Percentiles rank a stretch among this genome's conserved stretches.
Conservation (phyloP, 768 basidiomycete genomes). For the Gloeostereum incarnatum region DNA sequence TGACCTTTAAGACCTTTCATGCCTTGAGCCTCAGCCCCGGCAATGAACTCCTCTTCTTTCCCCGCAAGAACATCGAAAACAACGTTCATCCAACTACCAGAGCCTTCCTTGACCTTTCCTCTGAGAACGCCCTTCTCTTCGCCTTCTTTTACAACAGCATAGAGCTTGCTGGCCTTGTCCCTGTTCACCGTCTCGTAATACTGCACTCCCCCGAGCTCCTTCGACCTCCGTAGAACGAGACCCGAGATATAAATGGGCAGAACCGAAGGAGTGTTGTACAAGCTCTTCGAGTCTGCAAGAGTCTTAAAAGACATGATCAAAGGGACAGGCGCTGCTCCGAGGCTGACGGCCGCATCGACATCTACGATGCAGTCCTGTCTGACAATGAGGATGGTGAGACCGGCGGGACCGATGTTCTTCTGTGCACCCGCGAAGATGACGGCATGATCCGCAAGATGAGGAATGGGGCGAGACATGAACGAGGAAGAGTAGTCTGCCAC, state of each 20-base stretch:
- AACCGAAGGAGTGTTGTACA: slow-evolving; percentile 92
- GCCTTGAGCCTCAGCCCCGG: slow-evolving; percentile 68
- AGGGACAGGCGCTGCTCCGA: slow-evolving; percentile 73
- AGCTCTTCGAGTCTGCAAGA: slow-evolving; percentile 61
- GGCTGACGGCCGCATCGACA: slow-evolving; percentile 65
- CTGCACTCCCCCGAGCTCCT: slow-evolving; percentile 52
- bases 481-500: slow-evolving; percentile 95
- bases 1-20: slow-evolving; percentile 92
- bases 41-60: slow-evolving; percentile 64
- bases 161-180: slow-evolving; percentile 71
- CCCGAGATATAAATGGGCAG: slow-evolving; percentile 87
- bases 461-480: slow-evolving; percentile 93
- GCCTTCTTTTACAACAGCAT: slow-evolving; percentile 62
- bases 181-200: slow-evolving; percentile 60
- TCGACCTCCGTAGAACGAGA: slow-evolving; percentile 69
- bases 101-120: slow-evolving; percentile 62
- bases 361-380: slow-evolving; percentile 92
- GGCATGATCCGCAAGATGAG: slow-evolving; percentile 79
- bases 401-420: slow-evolving; percentile 96
- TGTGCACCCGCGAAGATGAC: slow-evolving; percentile 96
- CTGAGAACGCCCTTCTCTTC: slow-evolving; percentile 61
- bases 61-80: slow-evolving; percentile 73
- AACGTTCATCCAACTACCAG: slow-evolving; percentile 93
- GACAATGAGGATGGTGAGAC: slow-evolving; percentile 88
- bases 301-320: slow-evolving; percentile 76